Evolutionary conservation across 1,284 basidiomycete genomes (phyloP).

Genomic region (Cerioporus squamosus): DNA sequence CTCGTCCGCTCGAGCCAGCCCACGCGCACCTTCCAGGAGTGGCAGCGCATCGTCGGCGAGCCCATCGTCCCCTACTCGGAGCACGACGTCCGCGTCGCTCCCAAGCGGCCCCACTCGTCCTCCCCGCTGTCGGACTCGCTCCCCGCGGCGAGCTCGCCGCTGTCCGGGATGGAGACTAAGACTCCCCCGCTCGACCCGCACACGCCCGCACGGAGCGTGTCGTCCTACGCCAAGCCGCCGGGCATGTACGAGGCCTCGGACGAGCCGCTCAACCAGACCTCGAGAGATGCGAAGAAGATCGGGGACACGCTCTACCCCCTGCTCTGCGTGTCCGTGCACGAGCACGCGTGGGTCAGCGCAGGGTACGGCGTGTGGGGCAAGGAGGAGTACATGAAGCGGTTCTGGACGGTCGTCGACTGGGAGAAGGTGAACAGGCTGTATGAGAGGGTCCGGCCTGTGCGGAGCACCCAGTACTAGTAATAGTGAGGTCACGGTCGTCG

Average conservation of each 20-base stretch:
- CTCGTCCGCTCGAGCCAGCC: constrained; percentile 66
- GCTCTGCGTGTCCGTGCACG: constrained; percentile 86
- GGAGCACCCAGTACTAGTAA: neutral
- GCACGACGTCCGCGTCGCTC: constrained; percentile 17
- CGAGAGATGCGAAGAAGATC: constrained; percentile 14
- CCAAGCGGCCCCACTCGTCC: neutral
- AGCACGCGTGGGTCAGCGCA: constrained; percentile 90
- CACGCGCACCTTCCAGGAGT: constrained; percentile 16
- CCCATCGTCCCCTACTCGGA: constrained; percentile 39
- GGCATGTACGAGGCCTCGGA: neutral
- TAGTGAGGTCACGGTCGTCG: too few relatives aligned
- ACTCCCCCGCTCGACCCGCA: constrained; percentile 30
- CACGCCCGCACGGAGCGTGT: constrained; percentile 32
- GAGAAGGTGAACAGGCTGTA: constrained; percentile 54
- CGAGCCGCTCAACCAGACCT: constrained; percentile 4
- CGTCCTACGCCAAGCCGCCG: constrained; percentile 3
- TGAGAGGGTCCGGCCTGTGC: constrained; percentile 8
- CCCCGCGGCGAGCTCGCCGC: constrained; percentile 33
- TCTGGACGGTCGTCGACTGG: constrained; percentile 94
- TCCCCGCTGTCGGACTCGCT: constrained; percentile 3
- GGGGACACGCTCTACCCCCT: constrained; percentile 76
- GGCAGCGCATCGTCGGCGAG: constrained; percentile 24
- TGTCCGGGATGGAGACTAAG: constrained; percentile 35
- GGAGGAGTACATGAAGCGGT: constrained; percentile 87
- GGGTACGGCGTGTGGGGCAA: constrained; percentile 96